These are phyloP conservation scores for Cystobasidiaceae sp. DNA, from an alignment of 1,284 basidiomycete species.

Conservation along the genomic window DNA sequence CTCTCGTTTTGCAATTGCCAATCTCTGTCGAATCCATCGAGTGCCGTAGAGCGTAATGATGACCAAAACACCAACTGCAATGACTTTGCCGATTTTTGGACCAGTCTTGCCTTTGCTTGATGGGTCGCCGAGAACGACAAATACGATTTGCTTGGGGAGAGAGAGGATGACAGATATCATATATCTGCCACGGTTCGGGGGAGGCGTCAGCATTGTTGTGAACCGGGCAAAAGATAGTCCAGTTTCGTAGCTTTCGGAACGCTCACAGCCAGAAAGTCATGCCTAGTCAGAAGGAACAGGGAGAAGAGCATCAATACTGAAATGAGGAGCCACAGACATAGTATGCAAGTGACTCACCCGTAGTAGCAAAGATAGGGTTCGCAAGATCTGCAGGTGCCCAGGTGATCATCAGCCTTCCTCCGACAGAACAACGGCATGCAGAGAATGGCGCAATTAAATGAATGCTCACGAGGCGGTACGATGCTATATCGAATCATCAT, in stretches of 20 bases:
- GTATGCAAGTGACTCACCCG: slow-evolving; percentile 3
- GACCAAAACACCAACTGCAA: slow-evolving; percentile 17
- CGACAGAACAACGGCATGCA: neutral
- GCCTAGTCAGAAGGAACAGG: neutral
- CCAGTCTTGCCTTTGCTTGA: slow-evolving; percentile 4
- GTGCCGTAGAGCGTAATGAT: slow-evolving; percentile 13
- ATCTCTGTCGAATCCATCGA: neutral
- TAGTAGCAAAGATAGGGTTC: slow-evolving; percentile 22
- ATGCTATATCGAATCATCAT: slow-evolving; percentile 27
- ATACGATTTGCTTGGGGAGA: slow-evolving; percentile 24
- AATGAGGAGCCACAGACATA: neutral
- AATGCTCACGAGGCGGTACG: slow-evolving; percentile 15
- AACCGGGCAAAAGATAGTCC: neutral
- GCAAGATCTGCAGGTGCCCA: slow-evolving; percentile 9
- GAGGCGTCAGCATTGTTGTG: no score
- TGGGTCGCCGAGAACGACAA: slow-evolving; percentile 23
- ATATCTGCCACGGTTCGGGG: no score
- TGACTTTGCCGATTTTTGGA: slow-evolving; percentile 23
- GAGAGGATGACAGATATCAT: slow-evolving; percentile 24
- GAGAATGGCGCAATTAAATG: neutral
- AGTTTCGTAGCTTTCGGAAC: neutral
- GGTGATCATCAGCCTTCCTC: neutral
- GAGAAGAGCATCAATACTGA: neutral
- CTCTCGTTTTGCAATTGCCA: slow-evolving; percentile 6
- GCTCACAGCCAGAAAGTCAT: neutral